phyloP scores from a whole-genome alignment of 2,329 filamentous ascomycete species.

The Pestalotiopsis sp. region DNA sequence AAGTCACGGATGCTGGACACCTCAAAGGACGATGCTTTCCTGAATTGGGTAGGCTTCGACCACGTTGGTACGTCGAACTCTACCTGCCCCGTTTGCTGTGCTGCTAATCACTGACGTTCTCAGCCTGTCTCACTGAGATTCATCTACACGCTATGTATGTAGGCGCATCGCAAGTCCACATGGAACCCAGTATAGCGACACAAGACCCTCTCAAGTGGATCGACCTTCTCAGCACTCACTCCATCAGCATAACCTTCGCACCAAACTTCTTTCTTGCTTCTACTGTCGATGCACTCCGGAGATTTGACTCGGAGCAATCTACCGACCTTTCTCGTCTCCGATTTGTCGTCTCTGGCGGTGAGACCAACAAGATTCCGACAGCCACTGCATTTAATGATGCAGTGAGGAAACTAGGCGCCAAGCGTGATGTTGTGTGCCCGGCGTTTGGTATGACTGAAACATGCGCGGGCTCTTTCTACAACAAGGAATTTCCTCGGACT shows the following conservation, averaged over 20 bases:
- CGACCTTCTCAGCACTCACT: constrained; percentile 35
- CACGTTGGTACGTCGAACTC: constrained; percentile 19
- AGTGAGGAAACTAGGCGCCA: not conserved
- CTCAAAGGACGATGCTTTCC: constrained; percentile 28
- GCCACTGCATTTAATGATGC: constrained; percentile 12
- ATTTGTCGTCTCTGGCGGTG: constrained; percentile 13
- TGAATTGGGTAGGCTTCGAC: constrained; percentile 40
- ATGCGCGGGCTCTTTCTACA: constrained; percentile 15
- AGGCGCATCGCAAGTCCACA: constrained; percentile 40
- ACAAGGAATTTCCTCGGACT: constrained; percentile 4
- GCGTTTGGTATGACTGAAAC: constrained; percentile 17
- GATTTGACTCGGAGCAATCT: too few relatives aligned
- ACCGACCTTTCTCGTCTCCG: constrained; percentile 6
- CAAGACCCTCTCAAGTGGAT: constrained; percentile 37
- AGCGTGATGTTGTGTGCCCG: constrained; percentile 3
- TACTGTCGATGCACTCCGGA: not conserved
- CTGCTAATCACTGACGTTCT: constrained; percentile 32
- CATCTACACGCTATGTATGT: constrained; percentile 45
- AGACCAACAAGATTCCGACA: constrained; percentile 11
- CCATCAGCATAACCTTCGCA: constrained; percentile 39
- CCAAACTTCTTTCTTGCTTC: constrained; percentile 16
- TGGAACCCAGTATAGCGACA: constrained; percentile 36
- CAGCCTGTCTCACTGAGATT: constrained; percentile 46
- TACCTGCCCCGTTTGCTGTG: not conserved
- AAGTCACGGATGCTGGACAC: constrained; percentile 32